A percentile compares a stretch with the other conserved stretches of the same genome.
Conservation (phyloP, 768 basidiomycete species). For the Clitopilus hobsonii region DNA sequence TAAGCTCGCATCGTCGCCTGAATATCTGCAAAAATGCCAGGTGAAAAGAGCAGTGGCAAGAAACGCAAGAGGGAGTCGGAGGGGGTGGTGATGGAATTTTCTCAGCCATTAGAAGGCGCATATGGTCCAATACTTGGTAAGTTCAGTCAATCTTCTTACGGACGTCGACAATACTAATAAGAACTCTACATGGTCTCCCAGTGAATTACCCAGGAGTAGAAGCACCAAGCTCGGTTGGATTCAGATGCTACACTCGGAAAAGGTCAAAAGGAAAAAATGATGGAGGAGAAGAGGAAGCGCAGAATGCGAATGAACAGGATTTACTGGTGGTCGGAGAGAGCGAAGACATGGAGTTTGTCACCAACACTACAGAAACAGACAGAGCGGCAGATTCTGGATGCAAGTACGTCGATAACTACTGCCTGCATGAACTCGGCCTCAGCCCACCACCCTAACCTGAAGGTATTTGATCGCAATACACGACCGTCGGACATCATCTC, state of each 20-base stretch:
- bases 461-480: slow-evolving; percentile 86
- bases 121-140: slow-evolving; percentile 36
- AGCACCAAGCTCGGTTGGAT: slow-evolving; percentile 53
- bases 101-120: slow-evolving; percentile 9
- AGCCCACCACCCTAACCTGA: too few species aligned
- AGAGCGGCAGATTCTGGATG: slow-evolving; percentile 53
- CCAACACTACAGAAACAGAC: slow-evolving; percentile 50
- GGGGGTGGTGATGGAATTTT: not conserved
- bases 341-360: slow-evolving; percentile 76
- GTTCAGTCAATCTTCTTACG: not conserved
- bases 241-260: slow-evolving; percentile 54
- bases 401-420: slow-evolving; percentile 60
- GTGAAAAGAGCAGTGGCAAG: not conserved
- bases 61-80: not conserved
- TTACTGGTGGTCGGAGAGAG: slow-evolving; percentile 77
- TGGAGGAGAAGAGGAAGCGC: slow-evolving; percentile 15
- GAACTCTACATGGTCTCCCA: slow-evolving; percentile 20
- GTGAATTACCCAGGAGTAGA: slow-evolving; percentile 64
- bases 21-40: not conserved
- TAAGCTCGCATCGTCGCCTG: too few species aligned
- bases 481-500: slow-evolving; percentile 68
- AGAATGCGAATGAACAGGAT: slow-evolving; percentile 17
- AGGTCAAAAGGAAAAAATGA: slow-evolving; percentile 20
- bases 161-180: too few species aligned
- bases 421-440: too few species aligned